phyloP scores from a whole-genome alignment of 1,284 basidiomycete species.

The Boletus semigastroideus region DNA sequence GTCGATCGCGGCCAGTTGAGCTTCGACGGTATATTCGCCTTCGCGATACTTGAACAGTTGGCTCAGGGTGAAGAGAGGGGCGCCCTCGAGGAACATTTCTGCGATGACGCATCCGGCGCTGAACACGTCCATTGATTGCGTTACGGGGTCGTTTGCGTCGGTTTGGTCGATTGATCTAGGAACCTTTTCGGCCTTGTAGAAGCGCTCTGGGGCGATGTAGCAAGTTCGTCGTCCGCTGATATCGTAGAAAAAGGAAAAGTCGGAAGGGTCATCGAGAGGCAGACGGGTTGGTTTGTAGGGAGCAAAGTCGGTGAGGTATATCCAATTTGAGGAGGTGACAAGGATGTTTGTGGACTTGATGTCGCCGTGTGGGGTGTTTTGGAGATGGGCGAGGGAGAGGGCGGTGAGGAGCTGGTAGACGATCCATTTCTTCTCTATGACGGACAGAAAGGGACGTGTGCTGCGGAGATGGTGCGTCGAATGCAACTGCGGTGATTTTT shows the following conservation, averaged over 20 bases:
- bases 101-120: constrained; percentile 95
- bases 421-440: constrained; percentile 98
- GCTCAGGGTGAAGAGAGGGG: constrained; percentile 90
- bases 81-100: constrained; percentile 95
- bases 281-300: constrained; percentile 96
- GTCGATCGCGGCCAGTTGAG: constrained; percentile 73
- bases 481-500: background rate
- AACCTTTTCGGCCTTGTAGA: constrained; percentile 82
- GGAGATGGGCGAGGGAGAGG: constrained; percentile 79
- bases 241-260: constrained; percentile 98
- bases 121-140: constrained; percentile 98
- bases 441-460: constrained; percentile 91
- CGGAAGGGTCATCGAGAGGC: constrained; percentile 94
- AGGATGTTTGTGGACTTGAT: constrained; percentile 98
- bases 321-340: constrained; percentile 94
- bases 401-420: constrained; percentile 91
- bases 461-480: constrained; percentile 41
- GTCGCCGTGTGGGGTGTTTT: constrained; percentile 91
- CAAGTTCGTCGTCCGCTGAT: constrained; percentile 92
- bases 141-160: constrained; percentile 71
- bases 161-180: constrained; percentile 48
- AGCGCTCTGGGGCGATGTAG: constrained; percentile 96
- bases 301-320: constrained; percentile 96
- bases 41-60: constrained; percentile 95
- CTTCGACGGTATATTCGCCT: constrained; percentile 79